Evolutionary conservation across 331 rosid genomes (phyloP), one percentile per base, ranked within the genome.

Genomic region (Malus hybrid): DNA sequence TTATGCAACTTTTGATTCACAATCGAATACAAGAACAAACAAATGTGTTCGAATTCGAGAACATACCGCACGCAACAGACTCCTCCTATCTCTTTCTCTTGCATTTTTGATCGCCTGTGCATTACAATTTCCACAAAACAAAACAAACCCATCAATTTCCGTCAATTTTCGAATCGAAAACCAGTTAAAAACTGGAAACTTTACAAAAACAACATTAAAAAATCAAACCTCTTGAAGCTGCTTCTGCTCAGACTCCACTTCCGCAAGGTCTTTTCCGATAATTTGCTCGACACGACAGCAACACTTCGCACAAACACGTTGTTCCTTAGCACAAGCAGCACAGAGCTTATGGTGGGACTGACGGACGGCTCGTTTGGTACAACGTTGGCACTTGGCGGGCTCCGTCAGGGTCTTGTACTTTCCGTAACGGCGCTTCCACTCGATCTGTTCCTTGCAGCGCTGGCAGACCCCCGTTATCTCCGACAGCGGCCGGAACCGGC

Each of bases 401-500:
- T 91, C 88, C 18, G 85, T 42, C 48, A 94, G 93, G 50, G 92
- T 64, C 86, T 93, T 94, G 88, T 91, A 94, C 71, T 91, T 94
- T 6, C 98, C 98, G 56, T 94, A 91, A 22, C 91, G 91, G 74
- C 98, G 95, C 72, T 91, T 94, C 97, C 98, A 94, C 15, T 94
- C 98, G 60, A 94, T 91, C 76, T 94, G 98, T 1, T 91, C 97
- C 78, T 72, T 94, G 52, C 98, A 94, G 42, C 98, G 97, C 42
- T 82, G 90, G 76, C 98, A 94, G 9, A 94, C 96, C 0, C 98
- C 97, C 6, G 97, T 90, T 34, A 94, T 79, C 30, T 90, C 96
- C 33, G 97, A 91, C 2, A 77, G 32, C 29, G 98, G 98, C 83
- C 90, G 81, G 33, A 90, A 85, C 78, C 85, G 88, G 44, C 98